Evolutionary conservation across 345 rosid species (phyloP), one percentile per base, ranked within the genome.

Genomic region (Linum trigynum): DNA sequence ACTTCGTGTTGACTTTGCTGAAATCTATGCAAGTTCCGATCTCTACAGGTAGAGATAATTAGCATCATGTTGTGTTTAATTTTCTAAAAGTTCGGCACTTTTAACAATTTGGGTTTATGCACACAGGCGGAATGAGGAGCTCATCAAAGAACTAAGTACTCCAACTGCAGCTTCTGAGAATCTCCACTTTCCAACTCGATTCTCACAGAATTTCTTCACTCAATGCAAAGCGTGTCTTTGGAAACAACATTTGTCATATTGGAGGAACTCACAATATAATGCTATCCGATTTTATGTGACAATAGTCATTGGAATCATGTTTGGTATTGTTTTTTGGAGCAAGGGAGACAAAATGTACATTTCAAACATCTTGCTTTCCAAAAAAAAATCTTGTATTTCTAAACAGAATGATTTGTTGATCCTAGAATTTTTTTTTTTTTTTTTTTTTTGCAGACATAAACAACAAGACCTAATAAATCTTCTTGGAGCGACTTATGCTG

Each of bases 241-340:
- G 78, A 82, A 79, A 69, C 85, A 82, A 66, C 65, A 72, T 66
- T 74, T 79, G 82, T 76, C 79, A 16, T 76, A 82, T 62, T 82
- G 85, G 81, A 73, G 81, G 72, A 82, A 77, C 68, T 61, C 83
- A 7, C 69, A 41, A 53, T 77, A 53, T 69, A 82, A 77, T 2
- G 75, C 69, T 11, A 74, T 77, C 61, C 80, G 83, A 35, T 72
- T 79, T 67, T 32, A 70, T 7, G 41, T 67, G 50, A 75, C 83
- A 1, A 38, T 67, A 1, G 62, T 69, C 42, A 68, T 77, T 14
- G 83, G 76, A 37, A 3, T 78, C 14, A 38, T 74, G 65, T 78
- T 76, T 57, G 81, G 85, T 15, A 7, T 69, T 43, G 50, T 76
- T 61, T 76, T 81, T 72, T 81, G 81, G 79, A 63, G 7, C 66